Percentiles rank a stretch among this genome's conserved stretches.
Conservation (phyloP, 2,329 filamentous ascomycete genomes). For the Lachnellula suecica region DNA sequence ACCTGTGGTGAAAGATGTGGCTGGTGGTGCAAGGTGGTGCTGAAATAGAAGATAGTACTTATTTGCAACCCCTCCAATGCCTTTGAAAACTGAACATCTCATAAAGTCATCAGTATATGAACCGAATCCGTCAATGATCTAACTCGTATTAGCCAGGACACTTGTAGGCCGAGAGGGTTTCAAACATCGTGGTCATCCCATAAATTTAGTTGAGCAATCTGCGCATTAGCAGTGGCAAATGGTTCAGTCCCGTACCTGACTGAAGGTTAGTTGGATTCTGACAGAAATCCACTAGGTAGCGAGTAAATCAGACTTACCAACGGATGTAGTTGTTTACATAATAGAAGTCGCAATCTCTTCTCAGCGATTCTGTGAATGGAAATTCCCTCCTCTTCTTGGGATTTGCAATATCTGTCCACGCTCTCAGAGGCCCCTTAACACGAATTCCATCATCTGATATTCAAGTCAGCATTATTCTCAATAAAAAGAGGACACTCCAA, state of each 20-base stretch:
- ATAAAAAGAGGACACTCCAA: neutral
- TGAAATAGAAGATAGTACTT: conserved; percentile 99
- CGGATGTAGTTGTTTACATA: conserved; percentile 87
- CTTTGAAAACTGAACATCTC: conserved; percentile 86
- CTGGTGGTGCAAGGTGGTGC: conserved; percentile 83
- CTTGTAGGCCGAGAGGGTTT: conserved; percentile 60
- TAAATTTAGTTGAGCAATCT: conserved; percentile 95
- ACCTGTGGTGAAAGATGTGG: conserved; percentile 83
- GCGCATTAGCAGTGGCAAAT: conserved; percentile 81
- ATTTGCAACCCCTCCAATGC: conserved; percentile 87
- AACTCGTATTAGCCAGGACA: conserved; percentile 60
- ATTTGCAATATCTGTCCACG: conserved; percentile 82
- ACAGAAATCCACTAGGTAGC: neutral
- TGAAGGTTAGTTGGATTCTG: conserved; percentile 48
- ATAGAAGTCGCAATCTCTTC: conserved; percentile 82
- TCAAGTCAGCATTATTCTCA: neutral
- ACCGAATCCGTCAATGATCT: conserved; percentile 85
- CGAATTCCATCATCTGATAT: conserved; percentile 72
- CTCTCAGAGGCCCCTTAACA: conserved; percentile 76
- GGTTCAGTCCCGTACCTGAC: conserved; percentile 75
- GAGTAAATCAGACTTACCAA: conserved; percentile 59
- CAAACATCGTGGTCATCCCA: conserved; percentile 92
- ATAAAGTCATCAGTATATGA: conserved; percentile 95
- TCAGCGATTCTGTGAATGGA: conserved; percentile 76
- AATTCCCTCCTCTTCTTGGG: conserved; percentile 77